Percentiles rank a stretch among this genome's conserved stretches.
Conservation (phyloP, 116 monocot genomes). For the Iris pallida region DNA sequence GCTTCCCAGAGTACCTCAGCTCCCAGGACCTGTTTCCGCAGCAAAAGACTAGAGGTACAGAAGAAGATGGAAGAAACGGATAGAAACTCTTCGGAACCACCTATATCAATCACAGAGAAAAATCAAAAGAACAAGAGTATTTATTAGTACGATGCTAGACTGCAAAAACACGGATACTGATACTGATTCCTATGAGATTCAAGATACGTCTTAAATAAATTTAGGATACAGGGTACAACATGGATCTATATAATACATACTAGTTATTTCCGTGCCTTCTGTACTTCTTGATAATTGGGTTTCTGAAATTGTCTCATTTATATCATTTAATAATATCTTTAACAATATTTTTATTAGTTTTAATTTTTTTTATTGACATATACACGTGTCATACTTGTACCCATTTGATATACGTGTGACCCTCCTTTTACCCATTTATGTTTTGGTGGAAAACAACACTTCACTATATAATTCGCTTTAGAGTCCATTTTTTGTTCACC, state of each 20-base stretch:
- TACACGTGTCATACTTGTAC: no score
- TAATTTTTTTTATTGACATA: no score
- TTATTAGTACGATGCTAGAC: neutral
- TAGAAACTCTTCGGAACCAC: conserved; percentile 13
- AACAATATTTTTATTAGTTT: no score
- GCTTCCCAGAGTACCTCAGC: conserved; percentile 15
- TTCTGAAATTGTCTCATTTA: neutral
- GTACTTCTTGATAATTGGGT: neutral
- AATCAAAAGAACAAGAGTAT: neutral
- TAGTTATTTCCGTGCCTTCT: no score
- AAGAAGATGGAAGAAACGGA: conserved; percentile 5
- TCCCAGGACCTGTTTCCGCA: conserved; percentile 19
- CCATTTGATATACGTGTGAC: no score
- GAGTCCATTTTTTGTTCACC: no score
- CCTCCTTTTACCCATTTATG: no score
- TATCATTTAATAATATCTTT: no score
- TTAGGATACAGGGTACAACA: neutral
- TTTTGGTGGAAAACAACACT: no score
- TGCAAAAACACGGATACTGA: neutral
- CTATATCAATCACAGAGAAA: neutral
- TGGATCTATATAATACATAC: neutral
- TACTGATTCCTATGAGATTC: neutral
- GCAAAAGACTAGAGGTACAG: neutral
- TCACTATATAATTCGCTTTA: no score
- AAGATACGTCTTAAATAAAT: neutral